Conservation (phyloP, 1,284 basidiomycete genomes). For the Fomitopsis palustris region DNA sequence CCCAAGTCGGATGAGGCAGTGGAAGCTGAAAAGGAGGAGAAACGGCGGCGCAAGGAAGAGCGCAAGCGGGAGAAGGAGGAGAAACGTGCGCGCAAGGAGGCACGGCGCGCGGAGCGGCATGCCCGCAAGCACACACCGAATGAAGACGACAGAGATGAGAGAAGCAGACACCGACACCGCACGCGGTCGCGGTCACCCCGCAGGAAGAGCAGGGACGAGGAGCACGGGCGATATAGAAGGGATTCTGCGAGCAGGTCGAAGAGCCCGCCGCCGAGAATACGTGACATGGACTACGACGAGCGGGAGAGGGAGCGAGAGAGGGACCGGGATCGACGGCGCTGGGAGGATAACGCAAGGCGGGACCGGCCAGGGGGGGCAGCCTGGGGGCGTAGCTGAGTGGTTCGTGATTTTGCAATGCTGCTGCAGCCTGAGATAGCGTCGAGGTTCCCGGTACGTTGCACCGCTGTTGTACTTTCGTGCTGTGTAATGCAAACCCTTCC, state of each 20-base stretch:
- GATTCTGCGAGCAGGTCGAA: constrained; percentile 23
- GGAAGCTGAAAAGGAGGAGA: constrained; percentile 53
- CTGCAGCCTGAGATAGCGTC: not conserved
- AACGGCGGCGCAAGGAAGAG: constrained; percentile 52
- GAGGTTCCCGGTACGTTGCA: not conserved
- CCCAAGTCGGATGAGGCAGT: constrained; percentile 21
- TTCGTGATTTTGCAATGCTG: not conserved
- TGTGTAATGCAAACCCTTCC: no score
- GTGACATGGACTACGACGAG: constrained; percentile 35
- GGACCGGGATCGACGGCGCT: constrained; percentile 47
- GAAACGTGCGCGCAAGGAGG: constrained; percentile 40
- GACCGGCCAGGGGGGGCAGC: constrained; percentile 22
- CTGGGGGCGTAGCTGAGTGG: constrained; percentile 25
- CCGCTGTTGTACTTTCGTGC: no score
- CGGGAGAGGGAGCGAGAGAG: constrained; percentile 45
- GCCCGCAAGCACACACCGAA: constrained; percentile 12
- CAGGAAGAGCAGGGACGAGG: constrained; percentile 12
- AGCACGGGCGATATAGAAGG: constrained; percentile 7
- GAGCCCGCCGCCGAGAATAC: constrained; percentile 22
- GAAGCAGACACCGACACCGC: constrained; percentile 26
- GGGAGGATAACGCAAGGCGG: constrained; percentile 44
- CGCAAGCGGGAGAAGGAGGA: constrained; percentile 53
- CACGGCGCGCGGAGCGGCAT: constrained; percentile 42
- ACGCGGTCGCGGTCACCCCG: constrained; percentile 45
- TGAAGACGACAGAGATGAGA: constrained; percentile 4